Evolutionary conservation across 2,329 filamentous ascomycete genomes (phyloP).

Genomic region (Fusarium brachygibbosum): DNA sequence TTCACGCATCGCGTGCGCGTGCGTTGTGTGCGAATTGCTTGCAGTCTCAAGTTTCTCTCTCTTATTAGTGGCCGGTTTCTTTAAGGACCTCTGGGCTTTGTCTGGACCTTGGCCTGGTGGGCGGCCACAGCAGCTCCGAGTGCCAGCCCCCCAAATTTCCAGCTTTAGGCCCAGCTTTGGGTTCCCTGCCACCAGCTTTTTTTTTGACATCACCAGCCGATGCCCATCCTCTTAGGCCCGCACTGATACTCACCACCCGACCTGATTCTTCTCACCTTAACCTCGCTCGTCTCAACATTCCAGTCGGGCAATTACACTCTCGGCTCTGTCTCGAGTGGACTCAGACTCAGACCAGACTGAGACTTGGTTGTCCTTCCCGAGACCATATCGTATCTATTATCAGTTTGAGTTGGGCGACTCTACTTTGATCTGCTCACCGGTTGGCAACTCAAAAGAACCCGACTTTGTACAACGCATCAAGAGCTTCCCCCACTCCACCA

Average conservation of each 20-base stretch:
- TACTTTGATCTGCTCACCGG: conserved; percentile 15
- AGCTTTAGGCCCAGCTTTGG: conserved; percentile 40
- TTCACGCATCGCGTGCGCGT: conserved; percentile 28
- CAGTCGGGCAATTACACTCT: conserved; percentile 37
- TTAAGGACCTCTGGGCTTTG: conserved; percentile 16
- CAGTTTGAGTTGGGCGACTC: conserved; percentile 9
- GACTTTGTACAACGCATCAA: conserved; percentile 43
- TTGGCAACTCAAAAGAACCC: conserved; percentile 21
- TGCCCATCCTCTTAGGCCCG: conserved; percentile 34
- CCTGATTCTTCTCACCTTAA: conserved; percentile 21
- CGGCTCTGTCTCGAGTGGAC: conserved; percentile 37
- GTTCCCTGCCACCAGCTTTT: conserved; percentile 52
- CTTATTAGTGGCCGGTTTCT: conserved; percentile 35
- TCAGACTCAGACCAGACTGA: conserved; percentile 29
- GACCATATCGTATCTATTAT: conserved; percentile 25
- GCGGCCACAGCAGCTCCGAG: conserved; percentile 36
- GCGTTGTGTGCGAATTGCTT: conserved; percentile 34
- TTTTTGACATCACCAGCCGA: conserved; percentile 51
- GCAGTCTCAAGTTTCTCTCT: conserved; percentile 23
- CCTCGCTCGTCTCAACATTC: conserved; percentile 37
- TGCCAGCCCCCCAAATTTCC: conserved; percentile 42
- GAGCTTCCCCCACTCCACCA: conserved; percentile 40
- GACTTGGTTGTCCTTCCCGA: conserved; percentile 35
- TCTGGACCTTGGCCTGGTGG: conserved; percentile 36
- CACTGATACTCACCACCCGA: conserved; percentile 30